These are phyloP conservation scores for Talaromyces sp. DNA, from an alignment of 2,329 filamentous ascomycete species.

Conservation along the genomic window DNA sequence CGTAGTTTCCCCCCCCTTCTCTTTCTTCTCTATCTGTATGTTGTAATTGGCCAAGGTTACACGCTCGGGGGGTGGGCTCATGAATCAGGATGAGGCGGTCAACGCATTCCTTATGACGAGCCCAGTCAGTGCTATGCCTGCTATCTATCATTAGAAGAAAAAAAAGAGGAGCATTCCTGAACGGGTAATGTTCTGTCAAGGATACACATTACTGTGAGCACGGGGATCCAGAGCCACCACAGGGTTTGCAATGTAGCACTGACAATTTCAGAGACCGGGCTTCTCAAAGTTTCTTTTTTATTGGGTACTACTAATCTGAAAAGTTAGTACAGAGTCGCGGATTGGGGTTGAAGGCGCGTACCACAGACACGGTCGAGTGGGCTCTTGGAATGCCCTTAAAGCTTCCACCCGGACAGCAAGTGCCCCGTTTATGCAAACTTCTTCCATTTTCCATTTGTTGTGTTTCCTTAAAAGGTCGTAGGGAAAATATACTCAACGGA, in stretches of 20 bases:
- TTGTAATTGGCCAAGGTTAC: background rate
- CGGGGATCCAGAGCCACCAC: background rate
- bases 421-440: background rate
- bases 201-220: background rate
- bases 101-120: background rate
- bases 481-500: background rate
- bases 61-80: background rate
- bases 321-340: background rate
- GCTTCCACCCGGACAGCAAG: background rate
- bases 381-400: background rate
- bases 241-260: background rate
- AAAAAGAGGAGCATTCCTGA: background rate
- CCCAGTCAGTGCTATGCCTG: background rate
- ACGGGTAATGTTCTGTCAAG: background rate
- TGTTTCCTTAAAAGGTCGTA: background rate
- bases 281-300: background rate
- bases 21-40: background rate
- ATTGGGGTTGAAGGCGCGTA: background rate
- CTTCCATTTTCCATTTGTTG: background rate
- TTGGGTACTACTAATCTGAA: background rate
- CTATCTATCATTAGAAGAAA: background rate
- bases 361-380: background rate
- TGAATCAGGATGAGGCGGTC: background rate
- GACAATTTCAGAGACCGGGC: background rate
- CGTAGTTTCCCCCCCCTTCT: background rate